Evolutionary conservation across 2,329 filamentous ascomycete genomes (phyloP), one percentile per base, ranked within the genome.

Genomic region (Cladosporium sp.): DNA sequence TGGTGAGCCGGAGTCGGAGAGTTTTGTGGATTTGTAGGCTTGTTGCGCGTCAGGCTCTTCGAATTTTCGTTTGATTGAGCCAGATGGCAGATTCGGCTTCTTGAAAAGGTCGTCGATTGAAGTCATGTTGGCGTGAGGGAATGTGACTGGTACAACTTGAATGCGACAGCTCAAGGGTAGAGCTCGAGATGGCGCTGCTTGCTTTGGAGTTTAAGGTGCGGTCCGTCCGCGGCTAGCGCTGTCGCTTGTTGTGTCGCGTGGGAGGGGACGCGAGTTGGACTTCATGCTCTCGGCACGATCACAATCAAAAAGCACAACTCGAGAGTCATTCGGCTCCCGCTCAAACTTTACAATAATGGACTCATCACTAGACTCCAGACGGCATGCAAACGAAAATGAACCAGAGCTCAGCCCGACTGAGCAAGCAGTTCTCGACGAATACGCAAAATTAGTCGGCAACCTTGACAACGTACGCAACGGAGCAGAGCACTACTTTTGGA

Each of bases 371-470:
- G 48, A 50, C 22, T 38, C 39, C 11, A 29, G 36, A n/a, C 41
- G 39, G 3, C 27, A 43, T 30, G 32, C 40, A 9, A 11, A 29
- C n/a, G 46, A 49, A 11, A 40, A 49, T 9, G 48, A 50, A 16
- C 41, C 48, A 11, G 48, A 50, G 33, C 48, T 50, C 48, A 38
- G 35, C 18, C 40, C 48, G 4, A 79, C 95, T 7, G 91, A 98
- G 72, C 91, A 95, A 68, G 89, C 97, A 66, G 86, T 98, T 1
- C 76, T 98, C 1, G 90, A 97, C 55, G 93, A 98, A 69, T 98
- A 98, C 65, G 83, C 92, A 59, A 79, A 85, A 12, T 72, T 98
- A 27, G 81, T 92, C 0, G 85, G 86, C 59, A 98, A 97, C 65
- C 85, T 98, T 78, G 95, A 94, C 63, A 86, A 86, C 72, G 93